Evolutionary conservation across 139 green algal genomes (phyloP), one percentile per base, ranked within the genome.

Genomic region (Spirogloea muscicola): DNA sequence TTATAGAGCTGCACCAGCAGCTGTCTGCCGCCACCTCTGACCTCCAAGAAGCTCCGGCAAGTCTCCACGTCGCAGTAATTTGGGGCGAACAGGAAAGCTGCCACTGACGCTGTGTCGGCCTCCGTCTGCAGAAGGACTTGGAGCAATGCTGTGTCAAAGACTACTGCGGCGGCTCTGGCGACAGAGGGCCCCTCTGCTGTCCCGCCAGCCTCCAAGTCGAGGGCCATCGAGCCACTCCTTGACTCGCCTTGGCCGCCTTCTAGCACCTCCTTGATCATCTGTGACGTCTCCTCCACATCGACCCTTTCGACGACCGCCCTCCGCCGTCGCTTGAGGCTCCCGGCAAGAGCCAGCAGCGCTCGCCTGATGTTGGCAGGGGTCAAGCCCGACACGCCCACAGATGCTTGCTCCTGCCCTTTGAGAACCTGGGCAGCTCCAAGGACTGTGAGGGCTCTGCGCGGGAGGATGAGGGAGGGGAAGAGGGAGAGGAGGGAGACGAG

Each of bases 111-210:
- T n/a, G n/a, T n/a, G n/a, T n/a, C n/a, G n/a, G n/a, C n/a, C 25
- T 88, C 81, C 72, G 90, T 65, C 3, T 67, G 58, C 64, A 95
- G 71, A 80, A 96, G 86, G 0, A 82, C 86, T 40, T 87, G 80
- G 46, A 92, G 64, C 16, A 96, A 83, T 0, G 91, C 90, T 0
- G 91, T 95, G 74, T 96, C 91, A 31, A 92, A 67, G 48, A 94
- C 70, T 0, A 86, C 51, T 0, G 68, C 58, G 51, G 40, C 37
- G 21, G 16, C 51, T 13, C 48, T 37, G 16, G 64, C 62, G n/a
- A n/a, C n/a, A n/a, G n/a, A n/a, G n/a, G n/a, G n/a, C 39, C 29
- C 34, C 36, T 7, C 41, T 33, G 7, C 40, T 33, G 40, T 70
- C 60, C 29, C 13, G 9, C 29, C 36, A 60, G 29, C 60, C 48